Conservation (phyloP, 257 asterid species). For the Lantana camara region DNA sequence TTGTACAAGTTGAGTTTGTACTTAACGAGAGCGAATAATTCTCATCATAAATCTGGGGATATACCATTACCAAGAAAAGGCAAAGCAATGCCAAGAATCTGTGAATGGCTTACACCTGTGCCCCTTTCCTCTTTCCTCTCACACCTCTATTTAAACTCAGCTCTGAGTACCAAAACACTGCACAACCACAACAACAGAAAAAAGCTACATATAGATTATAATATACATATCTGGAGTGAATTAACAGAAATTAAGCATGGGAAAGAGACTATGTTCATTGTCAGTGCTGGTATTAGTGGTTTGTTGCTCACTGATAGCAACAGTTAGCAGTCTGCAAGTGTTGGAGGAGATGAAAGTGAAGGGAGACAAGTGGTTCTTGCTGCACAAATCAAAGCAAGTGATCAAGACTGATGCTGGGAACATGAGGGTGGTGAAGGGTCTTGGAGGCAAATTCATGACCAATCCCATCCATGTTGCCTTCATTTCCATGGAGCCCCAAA, state of each 20-base stretch:
- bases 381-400: constrained; percentile 56
- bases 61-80: too few species aligned
- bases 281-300: constrained; percentile 31
- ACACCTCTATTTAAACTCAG: too few species aligned
- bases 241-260: constrained; percentile 22
- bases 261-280: constrained; percentile 21
- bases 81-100: constrained; percentile 33
- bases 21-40: too few species aligned
- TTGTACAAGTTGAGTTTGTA: too few species aligned
- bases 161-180: not conserved
- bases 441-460: constrained; percentile 26
- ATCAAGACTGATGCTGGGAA: constrained; percentile 70
- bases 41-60: too few species aligned
- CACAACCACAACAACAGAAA: not conserved
- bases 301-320: too few species aligned
- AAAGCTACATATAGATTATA: not conserved
- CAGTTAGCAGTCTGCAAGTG: constrained; percentile 25
- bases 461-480: constrained; percentile 68
- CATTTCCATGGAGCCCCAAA: constrained; percentile 82
- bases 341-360: constrained; percentile 28
- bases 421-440: constrained; percentile 61
- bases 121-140: constrained; percentile 36
- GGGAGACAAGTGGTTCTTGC: constrained; percentile 46
- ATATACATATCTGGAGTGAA: too few species aligned
- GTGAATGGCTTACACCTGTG: constrained; percentile 75